A percentile compares a stretch with the other conserved stretches of the same genome.
These are phyloP conservation scores for Microdochium paspali DNA, from an alignment of 2,329 filamentous ascomycete species.

Conservation along the genomic window DNA sequence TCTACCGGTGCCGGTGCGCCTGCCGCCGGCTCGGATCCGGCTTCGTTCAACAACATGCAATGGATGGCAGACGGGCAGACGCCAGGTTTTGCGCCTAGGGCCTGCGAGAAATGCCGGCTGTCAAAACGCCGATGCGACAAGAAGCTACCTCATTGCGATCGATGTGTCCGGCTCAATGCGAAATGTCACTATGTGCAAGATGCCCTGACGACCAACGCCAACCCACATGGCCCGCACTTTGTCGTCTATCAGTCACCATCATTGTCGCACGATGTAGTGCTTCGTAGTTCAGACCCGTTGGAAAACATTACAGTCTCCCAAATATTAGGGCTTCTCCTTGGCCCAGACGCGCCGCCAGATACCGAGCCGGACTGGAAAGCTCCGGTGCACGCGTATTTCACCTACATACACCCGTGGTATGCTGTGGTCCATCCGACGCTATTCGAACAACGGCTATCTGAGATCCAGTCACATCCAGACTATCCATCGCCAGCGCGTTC, in stretches of 20 bases:
- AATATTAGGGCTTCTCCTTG: conserved; percentile 27
- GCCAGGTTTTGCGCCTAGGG: conserved; percentile 11
- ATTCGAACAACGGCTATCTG: conserved; percentile 22
- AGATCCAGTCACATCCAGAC: conserved; percentile 5
- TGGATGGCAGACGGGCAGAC: background rate
- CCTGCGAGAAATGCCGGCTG: conserved; percentile 22
- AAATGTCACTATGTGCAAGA: conserved; percentile 22
- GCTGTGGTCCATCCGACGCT: conserved; percentile 28
- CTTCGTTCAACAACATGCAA: background rate
- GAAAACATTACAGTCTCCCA: conserved; percentile 24
- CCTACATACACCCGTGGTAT: conserved; percentile 30
- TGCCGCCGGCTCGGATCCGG: background rate
- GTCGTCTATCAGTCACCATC: conserved; percentile 18
- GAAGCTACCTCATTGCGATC: conserved; percentile 19
- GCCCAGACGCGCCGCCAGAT: conserved; percentile 6
- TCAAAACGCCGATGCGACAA: conserved; percentile 23
- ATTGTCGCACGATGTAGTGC: conserved; percentile 14
- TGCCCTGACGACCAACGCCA: conserved; percentile 11
- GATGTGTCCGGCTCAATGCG: conserved; percentile 20
- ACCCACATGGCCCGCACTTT: conserved; percentile 12
- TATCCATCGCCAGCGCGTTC: conserved; percentile 4
- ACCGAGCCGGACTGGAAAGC: conserved; percentile 24
- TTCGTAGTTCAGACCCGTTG: conserved; percentile 17
- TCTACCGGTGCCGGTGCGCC: background rate
- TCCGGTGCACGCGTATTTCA: conserved; percentile 26